Base-by-base conservation (phyloP, 2,329 filamentous ascomycete genomes). In the Cladophialophora bantiana region DNA sequence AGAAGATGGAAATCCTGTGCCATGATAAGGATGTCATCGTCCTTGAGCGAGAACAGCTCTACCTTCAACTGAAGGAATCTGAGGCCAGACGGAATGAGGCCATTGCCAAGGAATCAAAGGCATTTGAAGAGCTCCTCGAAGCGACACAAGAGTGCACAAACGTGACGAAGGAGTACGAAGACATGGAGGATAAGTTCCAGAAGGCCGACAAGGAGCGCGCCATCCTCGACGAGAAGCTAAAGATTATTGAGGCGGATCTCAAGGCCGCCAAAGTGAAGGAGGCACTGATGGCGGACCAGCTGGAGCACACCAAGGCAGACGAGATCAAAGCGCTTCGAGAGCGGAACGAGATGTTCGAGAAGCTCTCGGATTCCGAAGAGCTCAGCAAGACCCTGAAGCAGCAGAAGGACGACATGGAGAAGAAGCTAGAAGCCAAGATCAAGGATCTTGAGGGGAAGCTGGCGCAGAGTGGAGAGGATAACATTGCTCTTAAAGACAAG, bases 51-150 rank as follows among this genome's bases (percentile, higher is more conserved):
- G 45, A 50, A 9, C 45, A 50, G 45, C 45, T 50, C 45, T 50
- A 50, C 18, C 7, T 50, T 50, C 45, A 50, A 20, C 7, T 50
- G 45, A 50, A 50, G 45, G 45, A 20, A 12, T 50, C 45, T 4
- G 45, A 50, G 45, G 45, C 45, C 10, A 7, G 45, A 50, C 45
- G 45, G n/a, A 50, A 50, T 20, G 45, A 50, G 10, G 45, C 45
- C 2, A 50, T 50, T 50, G 45, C 45, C 18, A 50, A 50, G 45
- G 45, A 50, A 20, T 50, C 45, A 18, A 50, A 50, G 45, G 45
- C 45, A 50, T 50, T 50, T 26, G 45, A 50, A 50, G 45, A 50
- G 7, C 45, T 50, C 18, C 45, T 50, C 12, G 18, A 20, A 10
- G 45, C 45, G 7, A 50, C 45, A 13, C 45, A 50, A 50, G 45